phyloP scores from a whole-genome alignment of 2,329 filamentous ascomycete genomes.

The Stemphylium beticola region DNA sequence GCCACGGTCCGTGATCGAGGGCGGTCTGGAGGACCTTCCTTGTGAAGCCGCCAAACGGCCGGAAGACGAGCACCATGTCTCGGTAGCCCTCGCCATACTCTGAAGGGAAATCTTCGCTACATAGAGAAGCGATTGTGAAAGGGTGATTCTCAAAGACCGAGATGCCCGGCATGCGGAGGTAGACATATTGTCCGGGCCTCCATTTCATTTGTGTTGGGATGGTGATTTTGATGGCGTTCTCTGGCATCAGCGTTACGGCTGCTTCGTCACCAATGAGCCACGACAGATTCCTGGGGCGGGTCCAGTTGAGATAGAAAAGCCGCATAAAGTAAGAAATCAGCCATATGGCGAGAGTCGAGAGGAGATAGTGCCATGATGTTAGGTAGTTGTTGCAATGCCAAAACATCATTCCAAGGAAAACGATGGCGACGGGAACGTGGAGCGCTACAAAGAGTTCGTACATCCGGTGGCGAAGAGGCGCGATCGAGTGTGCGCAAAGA shows the following conservation, averaged over 20 bases:
- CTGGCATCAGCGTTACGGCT: constrained; percentile 84
- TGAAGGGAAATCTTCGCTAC: constrained; percentile 90
- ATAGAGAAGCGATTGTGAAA: constrained; percentile 92
- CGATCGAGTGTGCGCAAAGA: constrained; percentile 84
- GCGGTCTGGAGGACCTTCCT: constrained; percentile 82
- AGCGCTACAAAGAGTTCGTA: constrained; percentile 87
- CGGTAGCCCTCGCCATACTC: constrained; percentile 87
- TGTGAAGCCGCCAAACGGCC: constrained; percentile 90
- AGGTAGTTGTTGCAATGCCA: constrained; percentile 97
- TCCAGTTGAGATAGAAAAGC: constrained; percentile 89
- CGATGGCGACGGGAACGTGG: constrained; percentile 80
- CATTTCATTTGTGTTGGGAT: constrained; percentile 92
- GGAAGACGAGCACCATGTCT: constrained; percentile 89
- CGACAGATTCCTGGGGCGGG: constrained; percentile 76
- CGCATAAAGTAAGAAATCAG: constrained; percentile 74
- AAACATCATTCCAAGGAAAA: constrained; percentile 85
- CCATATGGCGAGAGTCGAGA: constrained; percentile 80
- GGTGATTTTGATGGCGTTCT: constrained; percentile 94
- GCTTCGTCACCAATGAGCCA: constrained; percentile 92
- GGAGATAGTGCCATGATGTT: constrained; percentile 88
- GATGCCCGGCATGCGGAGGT: constrained; percentile 91
- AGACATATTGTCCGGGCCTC: constrained; percentile 93
- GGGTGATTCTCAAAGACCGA: constrained; percentile 92
- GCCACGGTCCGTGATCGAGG: constrained; percentile 83
- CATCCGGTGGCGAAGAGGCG: constrained; percentile 74